Evolutionary conservation across 2,329 filamentous ascomycete species (phyloP).

Genomic region (Pseudogymnoascus sp.): DNA sequence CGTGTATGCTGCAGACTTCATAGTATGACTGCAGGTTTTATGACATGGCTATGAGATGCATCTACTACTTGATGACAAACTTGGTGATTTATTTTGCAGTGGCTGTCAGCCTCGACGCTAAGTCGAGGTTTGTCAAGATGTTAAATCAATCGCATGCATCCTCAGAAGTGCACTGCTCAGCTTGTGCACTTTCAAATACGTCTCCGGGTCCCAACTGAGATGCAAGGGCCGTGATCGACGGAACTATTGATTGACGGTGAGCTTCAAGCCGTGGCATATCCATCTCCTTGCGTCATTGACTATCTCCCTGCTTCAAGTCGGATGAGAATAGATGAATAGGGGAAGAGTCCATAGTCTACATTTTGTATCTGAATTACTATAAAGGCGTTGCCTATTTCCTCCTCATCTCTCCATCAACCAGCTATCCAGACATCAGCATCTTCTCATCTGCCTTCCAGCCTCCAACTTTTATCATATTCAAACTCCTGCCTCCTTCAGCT

Average conservation of each 20-base stretch:
- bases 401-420: constrained; percentile 2
- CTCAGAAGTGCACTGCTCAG: neutral
- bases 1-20: neutral
- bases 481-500: neutral
- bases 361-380: neutral
- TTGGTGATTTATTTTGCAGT: neutral
- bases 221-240: constrained; percentile 3
- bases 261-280: neutral
- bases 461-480: neutral
- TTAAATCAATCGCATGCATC: neutral
- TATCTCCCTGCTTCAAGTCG: neutral
- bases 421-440: neutral
- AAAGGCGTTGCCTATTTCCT: neutral
- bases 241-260: constrained; percentile 5
- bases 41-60: neutral
- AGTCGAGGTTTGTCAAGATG: neutral
- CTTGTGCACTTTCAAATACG: neutral
- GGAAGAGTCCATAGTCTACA: neutral
- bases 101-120: neutral
- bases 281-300: neutral
- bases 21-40: neutral
- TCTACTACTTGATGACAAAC: neutral
- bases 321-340: neutral
- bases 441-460: neutral
- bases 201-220: neutral